Evolutionary conservation across 1,284 basidiomycete species (phyloP).

Genomic region (Trametes pubescens): DNA sequence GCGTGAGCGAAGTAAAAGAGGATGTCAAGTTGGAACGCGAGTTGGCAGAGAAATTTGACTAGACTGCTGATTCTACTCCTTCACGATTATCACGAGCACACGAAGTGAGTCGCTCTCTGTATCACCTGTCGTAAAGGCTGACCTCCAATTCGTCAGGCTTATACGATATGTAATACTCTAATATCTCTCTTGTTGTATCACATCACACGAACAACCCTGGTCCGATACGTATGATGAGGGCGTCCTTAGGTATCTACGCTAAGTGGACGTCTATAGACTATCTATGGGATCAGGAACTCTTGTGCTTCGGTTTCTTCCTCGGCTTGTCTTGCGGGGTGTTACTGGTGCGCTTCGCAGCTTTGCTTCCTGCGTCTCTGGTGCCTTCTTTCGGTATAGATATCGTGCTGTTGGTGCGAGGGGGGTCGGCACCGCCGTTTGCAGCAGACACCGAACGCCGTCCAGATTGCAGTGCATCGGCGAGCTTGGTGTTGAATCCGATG

Average conservation of each 20-base stretch:
- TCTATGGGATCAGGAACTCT: not conserved
- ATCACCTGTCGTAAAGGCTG: too few species aligned
- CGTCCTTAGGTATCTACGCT: too few species aligned
- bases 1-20: constrained; percentile 52
- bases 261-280: too few species aligned
- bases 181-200: constrained; percentile 17
- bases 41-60: constrained; percentile 15
- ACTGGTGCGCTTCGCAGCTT: not conserved
- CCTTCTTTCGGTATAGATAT: not conserved
- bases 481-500: constrained; percentile 26
- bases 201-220: not conserved
- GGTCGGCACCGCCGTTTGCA: not conserved
- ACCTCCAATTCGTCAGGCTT: not conserved
- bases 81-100: constrained; percentile 21
- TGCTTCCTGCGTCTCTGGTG: not conserved
- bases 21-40: constrained; percentile 50
- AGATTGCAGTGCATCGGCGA: constrained; percentile 14
- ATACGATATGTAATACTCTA: constrained; percentile 27
- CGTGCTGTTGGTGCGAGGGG: not conserved
- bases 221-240: too few species aligned
- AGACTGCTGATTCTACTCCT: not conserved
- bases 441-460: not conserved
- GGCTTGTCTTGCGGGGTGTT: not conserved
- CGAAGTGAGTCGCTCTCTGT: not conserved
- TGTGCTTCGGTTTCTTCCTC: not conserved